These are phyloP conservation scores for Aspergillus wentii DNA, from an alignment of 495 filamentous ascomycete genomes.

Conservation along the genomic window DNA sequence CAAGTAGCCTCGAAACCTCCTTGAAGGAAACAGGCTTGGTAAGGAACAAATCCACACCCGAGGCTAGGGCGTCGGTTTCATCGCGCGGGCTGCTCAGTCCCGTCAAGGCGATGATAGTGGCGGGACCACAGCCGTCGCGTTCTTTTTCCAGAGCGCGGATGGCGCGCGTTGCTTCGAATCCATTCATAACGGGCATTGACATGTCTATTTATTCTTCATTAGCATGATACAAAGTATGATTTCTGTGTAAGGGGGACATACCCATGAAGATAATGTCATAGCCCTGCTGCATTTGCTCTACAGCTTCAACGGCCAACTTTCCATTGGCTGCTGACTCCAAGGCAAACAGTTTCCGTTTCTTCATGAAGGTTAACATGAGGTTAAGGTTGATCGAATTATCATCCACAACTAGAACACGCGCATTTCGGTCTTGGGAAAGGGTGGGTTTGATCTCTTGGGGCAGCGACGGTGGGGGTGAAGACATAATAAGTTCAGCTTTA, in stretches of 20 bases:
- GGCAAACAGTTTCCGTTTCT: slow-evolving; percentile 35
- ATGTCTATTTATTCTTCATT: slow-evolving; percentile 45
- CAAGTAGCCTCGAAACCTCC: slow-evolving; percentile 41
- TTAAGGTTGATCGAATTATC: slow-evolving; percentile 74
- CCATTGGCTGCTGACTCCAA: slow-evolving; percentile 49
- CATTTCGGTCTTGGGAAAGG: slow-evolving; percentile 1
- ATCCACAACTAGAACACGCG: slow-evolving; percentile 60
- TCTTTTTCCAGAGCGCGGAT: slow-evolving; percentile 60
- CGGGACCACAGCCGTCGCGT: slow-evolving; percentile 27
- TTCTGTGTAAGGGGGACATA: slow-evolving; percentile 12
- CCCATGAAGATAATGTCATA: slow-evolving; percentile 58
- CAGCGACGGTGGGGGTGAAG: background rate
- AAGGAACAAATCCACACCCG: slow-evolving; percentile 68
- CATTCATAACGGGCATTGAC: slow-evolving; percentile 74
- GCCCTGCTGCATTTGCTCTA: slow-evolving; percentile 31
- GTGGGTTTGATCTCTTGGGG: background rate
- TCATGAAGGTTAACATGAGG: slow-evolving; percentile 60
- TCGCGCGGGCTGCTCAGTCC: slow-evolving; percentile 60
- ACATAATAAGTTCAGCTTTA: background rate
- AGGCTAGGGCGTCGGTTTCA: slow-evolving; percentile 60
- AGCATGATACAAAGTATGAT: background rate
- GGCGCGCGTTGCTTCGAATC: slow-evolving; percentile 64
- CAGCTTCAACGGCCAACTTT: slow-evolving; percentile 46
- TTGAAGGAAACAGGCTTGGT: slow-evolving; percentile 64
- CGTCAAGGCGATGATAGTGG: slow-evolving; percentile 66